These are phyloP conservation scores for Hirsutella minnesotensis DNA, from an alignment of 2,329 filamentous ascomycete genomes.

Conservation along the genomic window DNA sequence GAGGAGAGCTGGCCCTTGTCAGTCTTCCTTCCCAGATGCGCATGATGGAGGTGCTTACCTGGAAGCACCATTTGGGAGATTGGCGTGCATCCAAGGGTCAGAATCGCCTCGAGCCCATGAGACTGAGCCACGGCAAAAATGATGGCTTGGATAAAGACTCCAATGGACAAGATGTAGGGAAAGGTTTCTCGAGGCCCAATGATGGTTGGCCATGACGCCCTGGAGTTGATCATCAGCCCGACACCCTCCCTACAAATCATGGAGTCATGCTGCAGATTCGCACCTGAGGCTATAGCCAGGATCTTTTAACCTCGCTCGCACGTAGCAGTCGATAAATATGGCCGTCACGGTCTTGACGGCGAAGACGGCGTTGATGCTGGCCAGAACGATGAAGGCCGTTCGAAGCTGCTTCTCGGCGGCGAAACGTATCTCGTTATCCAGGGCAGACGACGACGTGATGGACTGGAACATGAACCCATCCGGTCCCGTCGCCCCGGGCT, in stretches of 20 bases:
- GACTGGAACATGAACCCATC: conserved; percentile 18
- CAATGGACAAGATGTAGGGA: conserved; percentile 44
- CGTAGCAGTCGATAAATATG: conserved; percentile 46
- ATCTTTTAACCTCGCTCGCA: conserved; percentile 27
- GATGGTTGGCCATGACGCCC: conserved; percentile 27
- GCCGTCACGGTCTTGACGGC: conserved; percentile 43
- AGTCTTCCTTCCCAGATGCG: background rate
- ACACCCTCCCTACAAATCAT: background rate
- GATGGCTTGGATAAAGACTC: conserved; percentile 45
- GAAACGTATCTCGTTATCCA: conserved; percentile 40
- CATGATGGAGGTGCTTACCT: conserved; percentile 26
- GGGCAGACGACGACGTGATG: conserved; percentile 32
- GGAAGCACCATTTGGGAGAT: conserved; percentile 48
- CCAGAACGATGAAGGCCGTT: conserved; percentile 49
- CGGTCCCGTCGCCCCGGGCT: background rate
- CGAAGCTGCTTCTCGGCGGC: conserved; percentile 44
- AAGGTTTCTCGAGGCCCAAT: conserved; percentile 36
- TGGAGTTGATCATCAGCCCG: conserved; percentile 8
- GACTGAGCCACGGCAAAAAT: conserved; percentile 46
- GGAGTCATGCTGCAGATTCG: background rate
- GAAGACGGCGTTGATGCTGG: conserved; percentile 47
- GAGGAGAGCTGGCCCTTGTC: conserved; percentile 42
- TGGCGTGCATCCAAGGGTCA: conserved; percentile 38
- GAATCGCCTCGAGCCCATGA: conserved; percentile 37
- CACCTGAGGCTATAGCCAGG: conserved; percentile 30